Percentiles rank a stretch among this genome's conserved stretches.
These are phyloP conservation scores for Luffa acutangula DNA, from an alignment of 306 rosid genomes.

Conservation along the genomic window DNA sequence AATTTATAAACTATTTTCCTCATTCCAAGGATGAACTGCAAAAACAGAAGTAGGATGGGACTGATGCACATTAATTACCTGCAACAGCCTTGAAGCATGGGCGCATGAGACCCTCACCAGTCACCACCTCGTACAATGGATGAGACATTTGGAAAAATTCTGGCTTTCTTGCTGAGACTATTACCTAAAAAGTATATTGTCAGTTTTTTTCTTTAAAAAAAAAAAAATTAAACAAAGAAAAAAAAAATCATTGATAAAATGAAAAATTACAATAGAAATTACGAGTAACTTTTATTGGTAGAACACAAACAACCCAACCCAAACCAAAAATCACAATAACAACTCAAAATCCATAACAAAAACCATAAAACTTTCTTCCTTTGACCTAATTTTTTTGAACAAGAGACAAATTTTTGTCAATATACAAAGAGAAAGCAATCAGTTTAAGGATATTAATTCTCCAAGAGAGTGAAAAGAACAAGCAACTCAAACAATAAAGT, in stretches of 20 bases:
- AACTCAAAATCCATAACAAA: not conserved
- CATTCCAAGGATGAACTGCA: not conserved
- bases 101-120: conserved; percentile 89
- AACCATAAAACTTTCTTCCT: not conserved
- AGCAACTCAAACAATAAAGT: not conserved
- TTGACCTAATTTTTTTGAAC: not conserved
- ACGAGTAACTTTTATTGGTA: not conserved
- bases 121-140: conserved; percentile 97
- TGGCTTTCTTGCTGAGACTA: conserved; percentile 96
- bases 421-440: not conserved
- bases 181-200: conserved; percentile 34
- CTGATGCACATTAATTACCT: conserved; percentile 37
- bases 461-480: not conserved
- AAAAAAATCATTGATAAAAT: not conserved
- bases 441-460: not conserved
- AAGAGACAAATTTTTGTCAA: not conserved
- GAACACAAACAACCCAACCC: not conserved
- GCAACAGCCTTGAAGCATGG: conserved; percentile 89
- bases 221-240: not conserved
- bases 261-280: not conserved
- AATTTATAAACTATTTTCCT: not conserved
- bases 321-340: not conserved
- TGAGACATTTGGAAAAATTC: conserved; percentile 91
- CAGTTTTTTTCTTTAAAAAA: not conserved
- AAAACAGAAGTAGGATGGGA: not conserved